Evolutionary conservation across 768 basidiomycete species (phyloP), one percentile per base, ranked within the genome.

Genomic region (Ephemerocybe angulata): DNA sequence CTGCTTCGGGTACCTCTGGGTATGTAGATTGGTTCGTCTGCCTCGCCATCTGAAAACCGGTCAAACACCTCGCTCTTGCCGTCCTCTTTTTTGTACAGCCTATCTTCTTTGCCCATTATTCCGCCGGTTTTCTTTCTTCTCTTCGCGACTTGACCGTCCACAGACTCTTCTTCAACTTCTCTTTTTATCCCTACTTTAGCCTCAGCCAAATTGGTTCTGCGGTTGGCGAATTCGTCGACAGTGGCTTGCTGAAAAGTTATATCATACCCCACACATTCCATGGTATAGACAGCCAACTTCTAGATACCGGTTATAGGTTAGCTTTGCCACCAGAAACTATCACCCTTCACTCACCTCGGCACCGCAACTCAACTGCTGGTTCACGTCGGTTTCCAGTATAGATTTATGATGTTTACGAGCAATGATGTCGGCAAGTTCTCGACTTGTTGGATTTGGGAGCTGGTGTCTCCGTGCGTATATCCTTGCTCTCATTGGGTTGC

Each of bases 231-330:
- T n/a, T n/a, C n/a, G n/a, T n/a, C n/a, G n/a, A n/a, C n/a, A n/a
- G n/a, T n/a, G n/a, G n/a, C n/a, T n/a, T n/a, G 52, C 35, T 62
- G 61, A 30, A 64, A 62, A 4, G 28, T 28, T 17, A 52, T 44
- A 30, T 64, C 63, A 22, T 62, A 64, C 12, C 49, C 58, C 6
- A 58, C 53, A 47, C 63, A 64, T 49, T 58, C 49, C 63, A 64
- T 60, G 1, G 48, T 46, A 37, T 44, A 62, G 5, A 62, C 55
- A 15, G 21, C 38, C 8, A 64, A 30, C 2, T n/a, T 28, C 63
- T 64, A 25, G 13, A 27, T 33, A 3, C 10, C 28, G 29, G 54
- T 13, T 28, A 22, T 7, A 40, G 12, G 4, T 2, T 8, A 17
- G 52, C n/a, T 21, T 12, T 38, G 25, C 12, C 30, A 19, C 17